Evolutionary conservation across 2,329 filamentous ascomycete species (phyloP).

Genomic region (Lasiodiplodia gonubiensis): DNA sequence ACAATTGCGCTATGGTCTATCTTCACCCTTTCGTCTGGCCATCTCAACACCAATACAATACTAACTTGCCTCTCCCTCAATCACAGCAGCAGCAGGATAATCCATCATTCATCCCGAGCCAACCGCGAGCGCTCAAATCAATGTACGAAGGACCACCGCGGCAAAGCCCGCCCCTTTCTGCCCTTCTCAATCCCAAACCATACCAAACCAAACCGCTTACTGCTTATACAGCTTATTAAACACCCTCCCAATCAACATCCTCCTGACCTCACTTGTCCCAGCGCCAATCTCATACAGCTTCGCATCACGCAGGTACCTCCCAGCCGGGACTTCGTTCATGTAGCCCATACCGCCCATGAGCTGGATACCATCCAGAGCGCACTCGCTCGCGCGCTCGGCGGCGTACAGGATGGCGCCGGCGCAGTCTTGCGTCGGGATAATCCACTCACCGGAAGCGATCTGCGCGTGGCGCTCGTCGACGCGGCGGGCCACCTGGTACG

Average conservation of each 20-base stretch:
- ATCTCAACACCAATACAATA: too few relatives aligned
- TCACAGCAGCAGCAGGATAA: too few relatives aligned
- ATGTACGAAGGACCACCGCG: too few relatives aligned
- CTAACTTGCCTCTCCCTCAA: too few relatives aligned
- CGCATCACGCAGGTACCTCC: constrained; percentile 77
- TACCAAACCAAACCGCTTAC: too few relatives aligned
- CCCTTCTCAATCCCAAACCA: too few relatives aligned
- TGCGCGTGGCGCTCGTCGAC: constrained; percentile 68
- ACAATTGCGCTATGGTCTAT: too few relatives aligned
- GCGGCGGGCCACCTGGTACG: constrained; percentile 77
- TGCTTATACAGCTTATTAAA: constrained; percentile 81
- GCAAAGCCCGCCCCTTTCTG: too few relatives aligned
- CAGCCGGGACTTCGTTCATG: constrained; percentile 91
- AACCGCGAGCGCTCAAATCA: too few relatives aligned
- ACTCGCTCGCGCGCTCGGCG: constrained; percentile 87
- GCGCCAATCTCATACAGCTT: constrained; percentile 96
- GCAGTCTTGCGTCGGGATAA: constrained; percentile 86
- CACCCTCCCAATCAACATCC: constrained; percentile 91
- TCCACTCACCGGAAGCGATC: constrained; percentile 51
- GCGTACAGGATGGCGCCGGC: constrained; percentile 93
- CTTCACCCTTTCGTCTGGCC: too few relatives aligned
- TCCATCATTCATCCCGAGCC: too few relatives aligned
- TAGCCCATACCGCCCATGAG: constrained; percentile 95
- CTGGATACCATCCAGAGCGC: constrained; percentile 85
- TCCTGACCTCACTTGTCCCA: constrained; percentile 89